Conservation (phyloP, 1,284 basidiomycete species). For the Cryptococcus deneoformans region DNA sequence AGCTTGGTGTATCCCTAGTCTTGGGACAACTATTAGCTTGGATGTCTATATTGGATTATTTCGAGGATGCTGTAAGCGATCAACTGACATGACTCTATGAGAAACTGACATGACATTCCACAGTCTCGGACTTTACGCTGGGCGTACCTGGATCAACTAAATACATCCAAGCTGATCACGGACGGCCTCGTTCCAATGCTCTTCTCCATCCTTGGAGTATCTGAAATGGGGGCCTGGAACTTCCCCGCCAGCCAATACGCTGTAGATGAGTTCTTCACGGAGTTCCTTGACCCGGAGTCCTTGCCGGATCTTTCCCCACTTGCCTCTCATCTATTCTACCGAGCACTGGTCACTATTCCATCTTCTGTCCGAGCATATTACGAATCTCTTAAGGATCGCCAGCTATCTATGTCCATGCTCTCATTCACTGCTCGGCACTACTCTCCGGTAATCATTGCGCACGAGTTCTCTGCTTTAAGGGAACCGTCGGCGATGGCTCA, state of each 20-base stretch:
- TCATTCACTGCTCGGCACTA: constrained; percentile 82
- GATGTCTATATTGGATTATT: constrained; percentile 87
- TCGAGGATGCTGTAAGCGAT: constrained; percentile 70
- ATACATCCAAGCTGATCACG: constrained; percentile 64
- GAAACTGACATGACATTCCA: not conserved
- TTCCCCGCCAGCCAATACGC: constrained; percentile 64
- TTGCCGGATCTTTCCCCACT: constrained; percentile 60
- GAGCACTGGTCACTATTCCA: constrained; percentile 74
- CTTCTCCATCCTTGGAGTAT: constrained; percentile 61
- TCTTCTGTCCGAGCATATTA: constrained; percentile 83
- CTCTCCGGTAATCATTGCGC: constrained; percentile 81
- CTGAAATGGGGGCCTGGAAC: constrained; percentile 47
- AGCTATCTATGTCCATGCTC: constrained; percentile 71
- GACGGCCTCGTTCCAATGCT: constrained; percentile 70
- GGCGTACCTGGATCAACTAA: constrained; percentile 80
- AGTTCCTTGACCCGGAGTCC: constrained; percentile 61
- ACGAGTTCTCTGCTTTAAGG: constrained; percentile 76
- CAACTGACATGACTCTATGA: not conserved
- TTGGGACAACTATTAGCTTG: constrained; percentile 68
- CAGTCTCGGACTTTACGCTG: constrained; percentile 45
- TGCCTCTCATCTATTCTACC: constrained; percentile 85
- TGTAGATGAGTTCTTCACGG: constrained; percentile 80
- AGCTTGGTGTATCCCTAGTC: constrained; percentile 42
- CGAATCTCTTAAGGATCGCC: constrained; percentile 81
- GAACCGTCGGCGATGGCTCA: constrained; percentile 61